Evolutionary conservation across 225 moss, liverwort and hornwort species (phyloP), one percentile per base, ranked within the genome.

Genomic region (Bryoerythrophyllum caledonicum): DNA sequence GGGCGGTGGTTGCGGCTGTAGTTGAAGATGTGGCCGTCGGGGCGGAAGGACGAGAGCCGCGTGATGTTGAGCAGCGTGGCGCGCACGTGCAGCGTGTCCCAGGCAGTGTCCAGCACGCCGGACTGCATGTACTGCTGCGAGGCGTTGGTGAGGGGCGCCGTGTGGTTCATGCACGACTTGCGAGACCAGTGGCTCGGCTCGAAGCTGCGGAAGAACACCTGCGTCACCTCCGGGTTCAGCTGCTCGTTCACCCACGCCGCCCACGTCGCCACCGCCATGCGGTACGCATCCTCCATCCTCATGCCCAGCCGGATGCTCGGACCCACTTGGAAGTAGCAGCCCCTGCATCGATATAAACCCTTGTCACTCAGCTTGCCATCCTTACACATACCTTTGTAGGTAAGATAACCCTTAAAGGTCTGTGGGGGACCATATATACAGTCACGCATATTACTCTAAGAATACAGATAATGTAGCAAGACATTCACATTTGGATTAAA

Each of bases 241-340:
- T 91, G 84, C 76, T 88, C 78, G 59, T 88, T 91, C 77, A 95
- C 91, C 99, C 99, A 95, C 40, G 91, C 87, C 16, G 91, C 91
- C 76, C 93, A 86, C 1, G 99, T 95, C 17, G 71, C 67, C 59
- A 99, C 63, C n/a, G 99, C 95, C 52, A 63, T 84, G 58, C 82
- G 74, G 75, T 88, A 90, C 15, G 93, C 99, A 30, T 82, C 86
- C 15, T 93, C 80, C 71, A 95, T 85, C 70, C 83, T 83, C 91
- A 99, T 85, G 61, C 95, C 99, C 11, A 93, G 80, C 54, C 85
- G 77, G 75, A 99, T 80, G 80, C 79, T 82, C 21, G 85, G 77
- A 1, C 79, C 90, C 24, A 84, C 58, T 78, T 95, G 90, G 67
- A 99, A 99, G 80, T 99, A 95, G 78, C 82, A 74, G 24, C 93